These are phyloP conservation scores for Mortierella sp. DNA, from an alignment of 371 early-diverging fungal genomes.

Conservation along the genomic window DNA sequence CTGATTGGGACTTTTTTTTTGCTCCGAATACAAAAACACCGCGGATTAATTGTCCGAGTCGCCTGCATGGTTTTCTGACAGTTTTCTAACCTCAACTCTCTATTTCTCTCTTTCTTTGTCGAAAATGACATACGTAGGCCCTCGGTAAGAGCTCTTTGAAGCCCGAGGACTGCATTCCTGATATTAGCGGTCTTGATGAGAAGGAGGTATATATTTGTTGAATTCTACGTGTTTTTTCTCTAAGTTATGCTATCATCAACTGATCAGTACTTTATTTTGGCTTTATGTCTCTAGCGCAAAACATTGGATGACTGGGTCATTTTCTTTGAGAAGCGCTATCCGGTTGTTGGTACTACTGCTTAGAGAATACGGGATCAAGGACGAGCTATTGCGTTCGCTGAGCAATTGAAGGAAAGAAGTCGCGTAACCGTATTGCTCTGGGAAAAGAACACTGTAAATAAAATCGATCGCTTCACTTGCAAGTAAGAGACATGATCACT, in stretches of 20 bases:
- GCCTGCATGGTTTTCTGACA: too few species aligned
- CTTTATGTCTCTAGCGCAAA: slow-evolving; percentile 56
- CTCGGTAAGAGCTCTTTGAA: slow-evolving; percentile 81
- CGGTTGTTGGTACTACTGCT: slow-evolving; percentile 67
- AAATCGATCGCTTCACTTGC: too few species aligned
- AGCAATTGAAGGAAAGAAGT: background rate
- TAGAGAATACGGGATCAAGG: background rate
- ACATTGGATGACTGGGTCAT: slow-evolving; percentile 81
- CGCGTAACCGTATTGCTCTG: too few species aligned
- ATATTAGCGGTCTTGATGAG: slow-evolving; percentile 68
- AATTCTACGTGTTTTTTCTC: too few species aligned
- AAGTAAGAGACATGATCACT: too few species aligned
- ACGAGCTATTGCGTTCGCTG: too few species aligned
- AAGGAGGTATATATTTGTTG: slow-evolving; percentile 67
- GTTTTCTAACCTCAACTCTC: background rate
- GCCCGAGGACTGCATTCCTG: slow-evolving; percentile 77
- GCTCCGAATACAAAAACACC: too few species aligned
- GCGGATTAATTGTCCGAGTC: too few species aligned
- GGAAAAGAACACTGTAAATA: too few species aligned
- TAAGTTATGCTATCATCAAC: background rate
- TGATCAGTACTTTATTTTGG: background rate
- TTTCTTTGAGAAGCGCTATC: slow-evolving; percentile 80
- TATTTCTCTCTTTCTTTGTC: background rate
- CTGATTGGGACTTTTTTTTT: background rate
- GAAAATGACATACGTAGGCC: slow-evolving; percentile 58